phyloP scores from a whole-genome alignment of 2,329 filamentous ascomycete genomes.

The Aspergillus sp. region DNA sequence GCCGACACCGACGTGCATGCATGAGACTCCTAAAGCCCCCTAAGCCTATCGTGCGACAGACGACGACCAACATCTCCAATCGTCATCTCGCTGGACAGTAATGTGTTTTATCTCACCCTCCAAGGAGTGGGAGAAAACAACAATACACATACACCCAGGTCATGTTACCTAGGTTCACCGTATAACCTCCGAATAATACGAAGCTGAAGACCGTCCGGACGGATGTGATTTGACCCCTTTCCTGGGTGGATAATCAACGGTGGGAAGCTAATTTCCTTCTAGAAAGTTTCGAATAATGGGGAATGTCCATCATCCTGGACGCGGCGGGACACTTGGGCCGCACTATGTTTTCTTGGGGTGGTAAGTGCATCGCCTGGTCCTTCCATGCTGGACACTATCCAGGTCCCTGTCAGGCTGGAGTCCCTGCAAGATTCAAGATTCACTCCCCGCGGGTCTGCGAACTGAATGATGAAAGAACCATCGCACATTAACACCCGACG shows the following conservation, averaged over 20 bases:
- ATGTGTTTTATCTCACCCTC: too few relatives aligned
- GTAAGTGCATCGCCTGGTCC: not conserved
- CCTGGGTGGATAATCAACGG: slow-evolving; percentile 19
- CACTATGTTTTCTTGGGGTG: not conserved
- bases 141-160: too few relatives aligned
- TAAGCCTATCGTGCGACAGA: not conserved
- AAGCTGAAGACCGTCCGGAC: too few relatives aligned
- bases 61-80: not conserved
- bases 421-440: too few relatives aligned
- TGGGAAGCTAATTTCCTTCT: slow-evolving; percentile 34
- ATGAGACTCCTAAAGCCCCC: not conserved
- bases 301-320: slow-evolving; percentile 5
- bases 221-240: slow-evolving; percentile 11
- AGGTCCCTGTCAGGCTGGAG: too few relatives aligned
- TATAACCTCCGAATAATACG: too few relatives aligned
- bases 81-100: too few relatives aligned
- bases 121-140: too few relatives aligned
- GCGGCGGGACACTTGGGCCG: not conserved
- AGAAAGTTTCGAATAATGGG: slow-evolving; percentile 31
- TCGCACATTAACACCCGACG: too few relatives aligned
- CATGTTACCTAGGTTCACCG: too few relatives aligned
- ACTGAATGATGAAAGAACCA: too few relatives aligned
- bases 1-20: not conserved
- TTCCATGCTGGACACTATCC: not conserved
- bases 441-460: too few relatives aligned